Evolutionary conservation across 2,329 filamentous ascomycete genomes (phyloP), one percentile per base, ranked within the genome.

Genomic region (Trichoderma guizhouense): DNA sequence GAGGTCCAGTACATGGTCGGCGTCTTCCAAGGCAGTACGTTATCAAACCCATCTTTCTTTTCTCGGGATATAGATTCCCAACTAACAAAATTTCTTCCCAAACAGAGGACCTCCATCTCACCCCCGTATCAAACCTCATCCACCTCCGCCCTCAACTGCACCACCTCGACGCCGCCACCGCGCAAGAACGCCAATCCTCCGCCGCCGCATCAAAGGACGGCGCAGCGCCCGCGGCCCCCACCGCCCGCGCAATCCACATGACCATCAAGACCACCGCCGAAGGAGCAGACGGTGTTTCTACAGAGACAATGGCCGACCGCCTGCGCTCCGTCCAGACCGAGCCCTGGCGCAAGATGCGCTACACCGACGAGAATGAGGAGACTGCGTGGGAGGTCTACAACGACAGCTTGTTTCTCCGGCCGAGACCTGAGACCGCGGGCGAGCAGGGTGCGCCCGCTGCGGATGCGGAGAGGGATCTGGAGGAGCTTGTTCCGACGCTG

Each of bases 141-240:
- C 93, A 97, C 79, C 90, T 99, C 78, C 92, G 95, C 5, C 94
- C 96, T 0, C 93, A 98, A 78, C 92, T 97, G 73, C 94, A 97
- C 82, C 94, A 98, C 82, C 87, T 98, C 76, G 96, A 98, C 82
- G 95, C 96, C 4, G 83, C 90, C 60, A 86, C 91, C 61, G 94
- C 98, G 77, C 87, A 93, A 71, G 89, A 92, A 43, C 84, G 85
- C 55, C 81, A 81, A 63, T 81, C 83, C 43, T 77, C 83, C 79
- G 77, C 78, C 67, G 76, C 79, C 34, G 77, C 82, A 80, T 79
- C 81, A 69, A 80, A 81, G 28, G 75, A 79, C 24, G 75, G 75
- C 9, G 79, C 77, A 5, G 73, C 82, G 76, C 76, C 79, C 0
- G 75, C 82, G 12, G 69, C 75, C 28, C 81, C 83, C 5, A 89